Base-by-base conservation (phyloP, 2,329 filamentous ascomycete species). In the Dothidotthia symphoricarpi region DNA sequence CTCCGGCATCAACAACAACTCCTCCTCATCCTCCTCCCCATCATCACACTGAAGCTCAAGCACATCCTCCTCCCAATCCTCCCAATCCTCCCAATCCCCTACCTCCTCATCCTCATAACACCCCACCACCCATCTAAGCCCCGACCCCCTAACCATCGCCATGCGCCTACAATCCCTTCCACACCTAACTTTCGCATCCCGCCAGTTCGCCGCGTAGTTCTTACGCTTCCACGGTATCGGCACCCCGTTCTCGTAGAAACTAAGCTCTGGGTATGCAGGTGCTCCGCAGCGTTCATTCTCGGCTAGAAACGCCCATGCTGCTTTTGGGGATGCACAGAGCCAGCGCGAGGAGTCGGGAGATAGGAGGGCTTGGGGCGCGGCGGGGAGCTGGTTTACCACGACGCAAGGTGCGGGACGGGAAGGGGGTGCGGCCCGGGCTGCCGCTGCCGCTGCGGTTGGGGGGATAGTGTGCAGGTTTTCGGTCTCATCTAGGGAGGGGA, bases 211-310 rank as follows among this genome's bases (percentile, higher is more conserved):
- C n/a, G 17, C 27, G 14, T 54, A 45, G 3, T 33, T 19, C 3
- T 28, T 28, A 14, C 44, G 47, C 4, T 41, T 14, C 3, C n/a
- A 4, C 2, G 24, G 28, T 6, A 11, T 31, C 3, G 11, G 2
- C 9, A 10, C 24, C 2, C 14, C 15, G 10, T 19, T 10, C 0
- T 19, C n/a, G 16, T 31, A 11, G 3, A 11, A 9, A 24, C 44
- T 54, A 4, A 54, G 17, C 17, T 45, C 47, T 0, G 35, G 25
- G 22, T 54, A 54, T 2, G 51, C 51, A 0, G 51, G 47, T 12
- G 22, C 25, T 17, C 41, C 36, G 5, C 34, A 15, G 7, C 34
- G 6, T 2, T 42, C 39, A n/a, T 30, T 26, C 2, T 12, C 19
- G 6, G 27, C 8, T 2, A 15, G 16, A 7, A 41, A n/a, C 3